phyloP scores from a whole-genome alignment of 805 yeast species.

The Candida nitratophila region DNA sequence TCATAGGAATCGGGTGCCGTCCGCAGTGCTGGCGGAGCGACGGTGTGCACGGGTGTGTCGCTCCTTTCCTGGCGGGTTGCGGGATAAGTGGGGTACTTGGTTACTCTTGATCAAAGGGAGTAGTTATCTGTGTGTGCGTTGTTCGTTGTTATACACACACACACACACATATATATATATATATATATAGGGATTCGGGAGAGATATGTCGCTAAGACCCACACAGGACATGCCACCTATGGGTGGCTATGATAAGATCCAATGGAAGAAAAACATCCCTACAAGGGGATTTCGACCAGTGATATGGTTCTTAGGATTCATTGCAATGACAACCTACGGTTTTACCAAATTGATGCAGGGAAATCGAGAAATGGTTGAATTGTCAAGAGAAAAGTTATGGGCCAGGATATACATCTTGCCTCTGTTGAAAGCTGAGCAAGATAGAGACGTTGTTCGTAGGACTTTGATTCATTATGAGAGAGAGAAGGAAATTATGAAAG shows the following conservation, averaged over 20 bases:
- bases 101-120: too few relatives aligned
- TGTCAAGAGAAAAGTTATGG: slow-evolving; percentile 71
- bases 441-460: slow-evolving; percentile 71
- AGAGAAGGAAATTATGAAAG: slow-evolving; percentile 62
- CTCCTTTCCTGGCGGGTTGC: too few relatives aligned
- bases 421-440: slow-evolving; percentile 72
- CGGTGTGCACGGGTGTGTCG: too few relatives aligned
- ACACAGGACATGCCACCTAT: slow-evolving; percentile 80
- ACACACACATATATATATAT: too few relatives aligned
- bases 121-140: too few relatives aligned
- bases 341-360: slow-evolving; percentile 61
- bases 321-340: slow-evolving; percentile 63
- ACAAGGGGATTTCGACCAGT: slow-evolving; percentile 79
- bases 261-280: slow-evolving; percentile 85
- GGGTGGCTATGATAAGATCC: slow-evolving; percentile 80
- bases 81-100: too few relatives aligned
- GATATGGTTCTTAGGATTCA: slow-evolving; percentile 58
- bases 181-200: too few relatives aligned
- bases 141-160: too few relatives aligned
- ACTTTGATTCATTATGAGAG: slow-evolving; percentile 55
- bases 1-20: too few relatives aligned
- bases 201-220: slow-evolving; percentile 4
- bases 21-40: too few relatives aligned
- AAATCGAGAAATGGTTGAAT: slow-evolving; percentile 69
- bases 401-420: slow-evolving; percentile 69